Conservation (phyloP, 345 rosid genomes). For the Ceriops zippeliana region DNA sequence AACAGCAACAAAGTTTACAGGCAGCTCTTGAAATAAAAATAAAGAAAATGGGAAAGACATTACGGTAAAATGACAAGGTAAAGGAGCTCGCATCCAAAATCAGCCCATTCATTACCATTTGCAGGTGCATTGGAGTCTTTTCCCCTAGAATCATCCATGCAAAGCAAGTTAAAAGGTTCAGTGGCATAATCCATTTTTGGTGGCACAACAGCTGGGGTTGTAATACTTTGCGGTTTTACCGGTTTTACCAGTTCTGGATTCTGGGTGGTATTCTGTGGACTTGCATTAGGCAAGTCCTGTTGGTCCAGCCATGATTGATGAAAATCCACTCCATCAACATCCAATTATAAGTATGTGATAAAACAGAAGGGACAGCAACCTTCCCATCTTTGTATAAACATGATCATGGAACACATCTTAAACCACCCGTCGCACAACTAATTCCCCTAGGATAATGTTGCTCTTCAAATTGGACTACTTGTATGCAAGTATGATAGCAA, state of each 20-base stretch:
- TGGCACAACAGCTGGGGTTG: conserved; percentile 20
- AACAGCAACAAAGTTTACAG: conserved; percentile 3
- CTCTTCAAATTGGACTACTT: neutral
- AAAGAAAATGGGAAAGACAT: neutral
- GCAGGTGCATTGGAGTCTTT: conserved; percentile 20
- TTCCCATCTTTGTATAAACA: no score
- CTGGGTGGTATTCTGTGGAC: conserved; percentile 23
- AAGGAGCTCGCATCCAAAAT: conserved; percentile 28
- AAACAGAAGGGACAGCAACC: neutral
- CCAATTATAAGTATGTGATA: neutral
- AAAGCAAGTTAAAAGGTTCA: conserved; percentile 60
- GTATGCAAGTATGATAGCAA: neutral
- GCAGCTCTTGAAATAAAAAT: neutral
- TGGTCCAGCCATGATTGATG: conserved; percentile 3
- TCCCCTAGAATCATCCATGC: conserved; percentile 41
- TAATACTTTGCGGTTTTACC: conserved; percentile 24
- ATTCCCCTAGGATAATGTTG: neutral
- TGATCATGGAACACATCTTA: no score
- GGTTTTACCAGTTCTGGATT: conserved; percentile 31
- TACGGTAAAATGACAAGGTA: neutral
- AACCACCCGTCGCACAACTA: no score
- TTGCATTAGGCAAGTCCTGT: conserved; percentile 33
- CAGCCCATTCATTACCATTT: conserved; percentile 15
- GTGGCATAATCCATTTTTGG: conserved; percentile 60
- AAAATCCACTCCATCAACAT: neutral